A percentile compares a stretch with the other conserved stretches of the same genome.
Evolutionary conservation across 208 protist genomes (phyloP).

Genomic region (Naegleria lovaniensis): DNA sequence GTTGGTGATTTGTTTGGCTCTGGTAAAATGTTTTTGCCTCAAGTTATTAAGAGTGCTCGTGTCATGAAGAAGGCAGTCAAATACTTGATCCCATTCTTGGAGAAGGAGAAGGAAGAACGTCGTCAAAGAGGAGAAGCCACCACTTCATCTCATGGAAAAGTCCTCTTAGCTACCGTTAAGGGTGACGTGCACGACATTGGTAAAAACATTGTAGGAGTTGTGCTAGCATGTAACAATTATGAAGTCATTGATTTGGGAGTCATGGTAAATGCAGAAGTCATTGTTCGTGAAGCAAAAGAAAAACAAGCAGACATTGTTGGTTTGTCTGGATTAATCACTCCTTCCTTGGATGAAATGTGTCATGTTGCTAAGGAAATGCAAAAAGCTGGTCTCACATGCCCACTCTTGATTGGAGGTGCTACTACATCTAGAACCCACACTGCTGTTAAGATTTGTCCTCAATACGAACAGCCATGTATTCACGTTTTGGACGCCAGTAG

Average conservation of each 20-base stretch:
- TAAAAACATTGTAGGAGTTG: constrained; percentile 94
- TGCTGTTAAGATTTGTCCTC: constrained; percentile 87
- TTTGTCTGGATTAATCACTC: constrained; percentile 91
- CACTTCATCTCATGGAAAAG: constrained; percentile 40
- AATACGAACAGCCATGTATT: constrained; percentile 68
- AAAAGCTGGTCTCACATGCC: constrained; percentile 64
- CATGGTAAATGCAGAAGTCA: constrained; percentile 83
- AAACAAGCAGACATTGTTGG: constrained; percentile 82
- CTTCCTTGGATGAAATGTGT: constrained; percentile 94
- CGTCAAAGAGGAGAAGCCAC: constrained; percentile 32
- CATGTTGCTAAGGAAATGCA: constrained; percentile 84
- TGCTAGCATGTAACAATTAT: constrained; percentile 94
- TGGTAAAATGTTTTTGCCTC: constrained; percentile 95
- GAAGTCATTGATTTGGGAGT: constrained; percentile 85
- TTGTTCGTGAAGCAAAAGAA: constrained; percentile 66
- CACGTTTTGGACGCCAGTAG: constrained; percentile 90
- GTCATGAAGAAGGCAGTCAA: constrained; percentile 95
- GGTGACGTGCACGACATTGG: constrained; percentile 96
- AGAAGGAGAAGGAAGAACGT: constrained; percentile 65
- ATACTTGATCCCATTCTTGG: constrained; percentile 89
- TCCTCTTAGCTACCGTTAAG: constrained; percentile 92
- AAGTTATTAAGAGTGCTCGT: constrained; percentile 87
- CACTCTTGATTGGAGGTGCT: constrained; percentile 87
- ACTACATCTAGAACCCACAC: constrained; percentile 93
- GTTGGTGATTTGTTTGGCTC: constrained; percentile 91